Evolutionary conservation across 2,329 filamentous ascomycete species (phyloP).

Genomic region (Phaeosphaeriaceae sp.): DNA sequence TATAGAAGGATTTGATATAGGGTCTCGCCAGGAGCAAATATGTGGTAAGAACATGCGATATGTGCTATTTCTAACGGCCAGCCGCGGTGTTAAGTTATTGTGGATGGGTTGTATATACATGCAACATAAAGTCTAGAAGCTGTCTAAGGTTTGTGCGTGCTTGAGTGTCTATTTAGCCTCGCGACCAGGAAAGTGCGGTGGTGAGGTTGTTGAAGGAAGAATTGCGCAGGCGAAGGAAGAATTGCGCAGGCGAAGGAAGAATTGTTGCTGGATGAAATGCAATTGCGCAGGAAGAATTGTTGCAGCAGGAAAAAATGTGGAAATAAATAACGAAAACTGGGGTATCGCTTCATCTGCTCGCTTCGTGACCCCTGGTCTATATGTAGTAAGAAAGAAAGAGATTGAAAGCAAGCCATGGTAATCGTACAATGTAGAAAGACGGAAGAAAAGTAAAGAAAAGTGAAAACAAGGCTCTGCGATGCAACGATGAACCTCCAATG

Average conservation of each 20-base stretch:
- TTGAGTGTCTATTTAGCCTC: neutral
- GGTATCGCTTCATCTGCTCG: slow-evolving; percentile 4
- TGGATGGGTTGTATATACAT: neutral
- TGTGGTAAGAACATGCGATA: neutral
- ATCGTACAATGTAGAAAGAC: slow-evolving; percentile 3
- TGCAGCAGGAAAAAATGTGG: neutral
- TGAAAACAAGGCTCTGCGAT: neutral
- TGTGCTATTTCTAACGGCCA: neutral
- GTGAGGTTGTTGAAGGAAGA: too few species aligned
- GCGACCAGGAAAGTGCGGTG: neutral
- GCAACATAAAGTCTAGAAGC: neutral
- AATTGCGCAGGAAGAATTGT: neutral
- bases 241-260: neutral
- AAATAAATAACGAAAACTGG: neutral
- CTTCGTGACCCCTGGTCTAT: slow-evolving; percentile 6
- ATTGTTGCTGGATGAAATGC: too few species aligned
- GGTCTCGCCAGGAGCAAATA: neutral
- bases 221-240: too few species aligned
- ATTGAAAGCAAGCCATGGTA: neutral
- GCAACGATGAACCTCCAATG: neutral
- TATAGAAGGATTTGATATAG: slow-evolving; percentile 7
- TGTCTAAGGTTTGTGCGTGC: neutral
- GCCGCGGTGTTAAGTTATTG: neutral
- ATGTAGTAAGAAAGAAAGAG: neutral
- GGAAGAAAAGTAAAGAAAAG: too few species aligned